A percentile compares a stretch with the other conserved stretches of the same genome.
phyloP scores from a whole-genome alignment of 768 basidiomycete genomes.

The Lactarius deliciosus region DNA sequence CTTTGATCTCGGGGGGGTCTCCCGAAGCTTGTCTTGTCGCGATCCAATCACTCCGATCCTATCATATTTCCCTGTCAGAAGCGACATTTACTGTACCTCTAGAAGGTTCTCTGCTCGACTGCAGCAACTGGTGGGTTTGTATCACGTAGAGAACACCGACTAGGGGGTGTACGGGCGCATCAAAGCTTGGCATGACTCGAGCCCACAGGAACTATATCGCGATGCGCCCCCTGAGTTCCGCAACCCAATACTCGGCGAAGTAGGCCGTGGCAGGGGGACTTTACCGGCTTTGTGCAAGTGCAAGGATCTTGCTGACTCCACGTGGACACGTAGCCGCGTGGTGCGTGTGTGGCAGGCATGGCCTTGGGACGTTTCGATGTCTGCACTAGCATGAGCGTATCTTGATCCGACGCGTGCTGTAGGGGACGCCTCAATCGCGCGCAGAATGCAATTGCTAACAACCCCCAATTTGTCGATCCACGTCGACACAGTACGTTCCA shows the following conservation, averaged over 20 bases:
- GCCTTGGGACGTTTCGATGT: slow-evolving; percentile 2
- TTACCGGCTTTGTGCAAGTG: background rate
- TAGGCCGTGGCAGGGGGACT: background rate
- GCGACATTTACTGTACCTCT: background rate
- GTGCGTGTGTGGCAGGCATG: slow-evolving; percentile 7
- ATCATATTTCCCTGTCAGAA: too few species aligned
- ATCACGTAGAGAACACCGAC: background rate
- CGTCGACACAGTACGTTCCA: slow-evolving; percentile 1
- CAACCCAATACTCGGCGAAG: background rate
- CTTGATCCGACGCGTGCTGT: slow-evolving; percentile 15
- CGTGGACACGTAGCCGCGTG: slow-evolving; percentile 15
- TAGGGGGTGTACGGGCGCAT: slow-evolving; percentile 1
- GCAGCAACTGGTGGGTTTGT: slow-evolving; percentile 14
- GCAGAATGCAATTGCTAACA: background rate
- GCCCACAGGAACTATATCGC: background rate
- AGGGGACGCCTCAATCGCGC: slow-evolving; percentile 1
- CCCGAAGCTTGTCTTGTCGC: background rate
- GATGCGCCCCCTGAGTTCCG: slow-evolving; percentile 9
- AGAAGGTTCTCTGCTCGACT: background rate
- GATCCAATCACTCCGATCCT: slow-evolving; percentile 8
- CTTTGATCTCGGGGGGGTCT: background rate
- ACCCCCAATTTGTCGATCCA: slow-evolving; percentile 1
- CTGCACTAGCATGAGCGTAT: background rate
- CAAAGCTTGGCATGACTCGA: slow-evolving; percentile 11
- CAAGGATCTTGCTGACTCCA: background rate